Base-by-base conservation (phyloP, 345 rosid genomes). In the Salix purpurea region DNA sequence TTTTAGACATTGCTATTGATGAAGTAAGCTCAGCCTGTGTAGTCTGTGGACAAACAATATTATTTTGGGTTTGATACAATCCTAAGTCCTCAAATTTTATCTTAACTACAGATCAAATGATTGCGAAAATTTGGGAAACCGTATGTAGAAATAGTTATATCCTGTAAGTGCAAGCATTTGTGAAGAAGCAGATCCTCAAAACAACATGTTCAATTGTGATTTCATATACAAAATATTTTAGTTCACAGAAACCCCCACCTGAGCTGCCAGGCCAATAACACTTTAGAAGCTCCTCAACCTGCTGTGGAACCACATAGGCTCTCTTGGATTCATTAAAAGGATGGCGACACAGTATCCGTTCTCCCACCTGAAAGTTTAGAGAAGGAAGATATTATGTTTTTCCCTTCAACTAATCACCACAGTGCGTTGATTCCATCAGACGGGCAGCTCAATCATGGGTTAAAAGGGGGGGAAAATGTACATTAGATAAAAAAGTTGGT, bases 241-340 rank as follows among this genome's bases (percentile, higher is more conserved):
- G 21, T 13, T 37, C 67, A 60, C 11, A 62, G n/a, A 54, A 48
- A 54, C 5, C 76, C 83, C 40, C 52, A 92, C 99, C 98, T 86
- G 97, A 87, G 74, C 70, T 82, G 23, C 98, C 94, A 15, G 95
- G 90, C 97, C 99, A 93, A 71, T 90, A 96, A 82, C 99, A 93
- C 83, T 92, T 90, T 74, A 96, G 78, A 73, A 96, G 92, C 86
- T 92, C 97, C 81, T 93, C 97, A 1, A 96, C 94, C n/a, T 85
- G 85, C 79, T 92, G 90, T 19, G 97, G 99, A 76, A 93, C 97
- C 82, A 93, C 98, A 73, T 89, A 89, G 11, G 98, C 99, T 82
- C 99, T 89, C 83, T 93, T 96, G 19, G 99, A 96, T 85, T 96
- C 99, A 72, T 76, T 91, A 73, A 96, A 96, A 13, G 99, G 99